Conservation (phyloP, 345 rosid genomes). For the Orychophragmus violaceus region DNA sequence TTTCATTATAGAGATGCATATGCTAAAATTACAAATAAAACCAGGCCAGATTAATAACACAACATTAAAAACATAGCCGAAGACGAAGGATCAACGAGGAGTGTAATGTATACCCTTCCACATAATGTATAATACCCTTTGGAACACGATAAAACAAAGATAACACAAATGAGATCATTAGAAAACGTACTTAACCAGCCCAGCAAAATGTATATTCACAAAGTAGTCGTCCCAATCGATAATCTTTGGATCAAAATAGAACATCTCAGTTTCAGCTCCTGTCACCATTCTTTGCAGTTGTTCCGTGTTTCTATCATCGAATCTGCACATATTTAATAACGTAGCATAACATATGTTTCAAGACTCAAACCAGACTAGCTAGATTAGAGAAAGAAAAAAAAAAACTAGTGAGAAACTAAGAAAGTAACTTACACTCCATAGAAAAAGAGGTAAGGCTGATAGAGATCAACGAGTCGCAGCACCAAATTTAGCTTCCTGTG, state of each 20-base stretch:
- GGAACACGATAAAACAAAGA: not conserved
- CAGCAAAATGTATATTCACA: constrained; percentile 40
- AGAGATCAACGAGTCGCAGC: constrained; percentile 23
- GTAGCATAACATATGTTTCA: not conserved
- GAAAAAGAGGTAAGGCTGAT: constrained; percentile 29
- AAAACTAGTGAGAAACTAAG: not conserved
- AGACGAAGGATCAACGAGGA: not conserved
- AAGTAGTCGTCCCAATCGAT: constrained; percentile 56
- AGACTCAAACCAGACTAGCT: not conserved
- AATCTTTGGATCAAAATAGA: constrained; percentile 42
- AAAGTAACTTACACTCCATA: constrained; percentile 19
- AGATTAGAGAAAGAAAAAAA: not conserved
- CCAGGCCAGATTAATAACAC: not conserved
- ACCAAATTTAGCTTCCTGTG: constrained; percentile 1
- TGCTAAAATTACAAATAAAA: not conserved
- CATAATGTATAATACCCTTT: not conserved
- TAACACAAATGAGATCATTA: not conserved
- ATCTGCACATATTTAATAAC: constrained; percentile 6
- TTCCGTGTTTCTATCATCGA: constrained; percentile 22
- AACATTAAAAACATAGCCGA: not conserved
- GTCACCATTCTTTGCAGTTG: constrained; percentile 1
- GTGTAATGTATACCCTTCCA: not conserved
- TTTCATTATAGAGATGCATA: not conserved
- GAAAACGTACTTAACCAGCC: constrained; percentile 31
- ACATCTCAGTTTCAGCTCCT: constrained; percentile 17